A percentile compares a stretch with the other conserved stretches of the same genome.
Conservation (phyloP, 208 protist species). For the Crithidia mellificae region DNA sequence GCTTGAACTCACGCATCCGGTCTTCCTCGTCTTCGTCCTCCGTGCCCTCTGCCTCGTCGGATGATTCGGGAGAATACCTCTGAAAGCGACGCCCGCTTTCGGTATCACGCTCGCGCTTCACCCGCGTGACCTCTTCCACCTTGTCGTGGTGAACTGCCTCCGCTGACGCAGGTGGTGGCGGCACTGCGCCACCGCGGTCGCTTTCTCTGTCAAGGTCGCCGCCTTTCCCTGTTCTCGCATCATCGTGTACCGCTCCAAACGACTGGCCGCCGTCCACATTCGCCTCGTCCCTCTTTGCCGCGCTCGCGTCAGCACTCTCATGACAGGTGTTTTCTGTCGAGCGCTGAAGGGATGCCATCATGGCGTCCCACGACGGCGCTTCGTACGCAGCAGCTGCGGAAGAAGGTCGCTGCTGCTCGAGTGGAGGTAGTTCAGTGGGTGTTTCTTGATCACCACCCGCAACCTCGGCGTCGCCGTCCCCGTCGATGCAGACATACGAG, state of each 20-base stretch:
- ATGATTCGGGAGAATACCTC: background rate
- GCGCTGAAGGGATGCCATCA: slow-evolving; percentile 31
- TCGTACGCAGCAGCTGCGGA: slow-evolving; percentile 7
- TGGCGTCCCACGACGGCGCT: slow-evolving; percentile 28
- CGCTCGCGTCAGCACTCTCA: slow-evolving; percentile 14
- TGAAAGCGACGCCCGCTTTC: background rate
- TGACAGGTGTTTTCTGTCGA: background rate
- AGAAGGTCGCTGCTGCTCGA: background rate
- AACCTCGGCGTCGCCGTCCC: background rate
- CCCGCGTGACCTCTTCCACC: background rate
- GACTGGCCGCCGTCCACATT: background rate
- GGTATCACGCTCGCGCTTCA: background rate
- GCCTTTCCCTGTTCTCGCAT: no score
- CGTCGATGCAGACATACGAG: background rate
- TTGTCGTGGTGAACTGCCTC: background rate
- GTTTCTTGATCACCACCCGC: background rate
- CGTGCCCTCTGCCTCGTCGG: slow-evolving; percentile 5
- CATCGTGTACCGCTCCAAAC: no score
- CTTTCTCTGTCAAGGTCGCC: no score
- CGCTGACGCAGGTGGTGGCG: background rate
- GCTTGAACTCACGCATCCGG: slow-evolving; percentile 70
- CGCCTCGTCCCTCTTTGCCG: background rate
- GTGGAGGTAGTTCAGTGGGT: background rate
- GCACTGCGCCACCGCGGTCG: background rate
- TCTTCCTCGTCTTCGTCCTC: slow-evolving; percentile 43